Base-by-base conservation (phyloP, 2,329 filamentous ascomycete genomes). In the Hymenoscyphus infarciens region DNA sequence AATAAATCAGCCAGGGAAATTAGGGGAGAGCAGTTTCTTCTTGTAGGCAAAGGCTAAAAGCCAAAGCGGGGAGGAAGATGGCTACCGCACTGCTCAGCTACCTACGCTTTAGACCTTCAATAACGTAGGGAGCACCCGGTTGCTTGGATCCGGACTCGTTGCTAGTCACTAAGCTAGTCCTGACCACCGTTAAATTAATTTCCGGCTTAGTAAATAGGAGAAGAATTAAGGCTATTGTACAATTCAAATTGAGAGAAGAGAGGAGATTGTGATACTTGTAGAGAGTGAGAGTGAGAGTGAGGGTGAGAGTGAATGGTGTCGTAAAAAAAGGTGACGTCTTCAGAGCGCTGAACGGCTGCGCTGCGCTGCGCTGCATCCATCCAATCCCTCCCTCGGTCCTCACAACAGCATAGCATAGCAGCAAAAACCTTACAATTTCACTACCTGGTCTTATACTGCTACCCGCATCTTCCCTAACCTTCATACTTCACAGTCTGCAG, bases 301-400 rank as follows among this genome's bases (percentile, higher is more conserved):
- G 39, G 19, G 16, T 45, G n/a, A 49, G 42, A 11, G 45, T 25
- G 45, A 45, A 45, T 49, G 19, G 3, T 49, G 7, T 11, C 7
- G 1, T 11, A 22, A 22, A 25, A 25, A 49, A 11, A 22, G 13
- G 45, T 49, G 45, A 49, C 45, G 45, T 49, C n/a, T 49, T 22
- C 39, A 45, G 39, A 45, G 16, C 16, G 16, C n/a, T 13, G 6
- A 49, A 22, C n/a, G n/a, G n/a, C n/a, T n/a, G n/a, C n/a, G n/a
- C n/a, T n/a, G n/a, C n/a, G n/a, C n/a, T n/a, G n/a, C n/a, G 45
- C 45, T 49, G 45, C 45, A 49, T 49, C 45, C 45, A 49, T 25
- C n/a, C n/a, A 22, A 49, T 22, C n/a, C 45, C 19, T 22, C 7
- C 45, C 16, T 15, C 7, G 13, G 5, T 2, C 6, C 39, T 11